Base-by-base conservation (phyloP, 1,284 basidiomycete genomes). In the Microbotryum silenes-acaulis region DNA sequence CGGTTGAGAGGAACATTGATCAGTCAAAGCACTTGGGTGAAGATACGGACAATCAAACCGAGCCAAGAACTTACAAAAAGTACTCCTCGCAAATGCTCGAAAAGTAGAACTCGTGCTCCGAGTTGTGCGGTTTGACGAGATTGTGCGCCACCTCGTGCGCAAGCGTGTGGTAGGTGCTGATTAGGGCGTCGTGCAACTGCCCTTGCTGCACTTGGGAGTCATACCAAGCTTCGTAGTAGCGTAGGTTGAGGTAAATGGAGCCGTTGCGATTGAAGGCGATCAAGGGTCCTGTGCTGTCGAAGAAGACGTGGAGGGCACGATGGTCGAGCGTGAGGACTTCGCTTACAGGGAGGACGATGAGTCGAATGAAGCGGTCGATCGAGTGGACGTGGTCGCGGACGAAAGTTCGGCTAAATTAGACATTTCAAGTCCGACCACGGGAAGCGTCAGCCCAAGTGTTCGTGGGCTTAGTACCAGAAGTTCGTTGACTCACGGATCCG, bases 221-320 rank as follows among this genome's bases (percentile, higher is more conserved):
- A 72, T 93, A 91, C 91, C 65, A 65, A 1, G 62, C 58, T 3
- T 48, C 14, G 25, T 68, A 65, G 57, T 59, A 68, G 5, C 66
- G 66, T 14, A 93, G 77, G 73, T 97, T 97, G 68, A 97, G 78
- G 77, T 91, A 97, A 33, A 98, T 80, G 62, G 87, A 87, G 4
- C 90, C 91, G 56, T 84, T 85, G 33, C 91, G 81, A 75, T 97
- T 98, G 80, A 97, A 97, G 0, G 93, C 94, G 63, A 97, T 96
- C 21, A 87, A 47, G 8, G 27, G 45, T 1, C 93, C 92, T 7
- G 79, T 77, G 12, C 80, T 73, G 72, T 98, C 92, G 75, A 85
- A 87, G 74, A 97, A 97, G 3, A 98, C 81, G 71, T 93, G 89
- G 66, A 97, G 72, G 59, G 86, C 87, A 0, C 82, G 78, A 20